Conservation (phyloP, 139 green algal species). For the Chlorella ohadii region DNA sequence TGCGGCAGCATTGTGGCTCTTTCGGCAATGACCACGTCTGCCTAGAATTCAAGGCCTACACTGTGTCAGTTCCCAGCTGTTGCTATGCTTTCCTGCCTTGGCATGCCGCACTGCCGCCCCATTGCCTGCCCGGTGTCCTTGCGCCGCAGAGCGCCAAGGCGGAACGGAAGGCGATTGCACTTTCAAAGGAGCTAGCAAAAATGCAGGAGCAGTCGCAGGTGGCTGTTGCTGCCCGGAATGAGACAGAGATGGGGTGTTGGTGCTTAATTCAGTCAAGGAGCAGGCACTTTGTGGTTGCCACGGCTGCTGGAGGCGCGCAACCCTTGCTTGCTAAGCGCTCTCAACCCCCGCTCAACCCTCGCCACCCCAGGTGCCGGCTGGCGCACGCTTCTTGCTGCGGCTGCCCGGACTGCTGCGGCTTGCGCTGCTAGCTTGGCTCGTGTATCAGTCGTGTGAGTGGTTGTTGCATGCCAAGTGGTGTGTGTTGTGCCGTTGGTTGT, state of each 20-base stretch:
- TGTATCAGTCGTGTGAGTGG: neutral
- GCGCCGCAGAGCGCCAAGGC: slow-evolving; percentile 29
- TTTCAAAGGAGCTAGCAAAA: slow-evolving; percentile 22
- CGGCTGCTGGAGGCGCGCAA: too few species aligned
- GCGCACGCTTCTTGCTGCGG: neutral
- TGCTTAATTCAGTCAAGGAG: too few species aligned
- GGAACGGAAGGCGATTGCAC: slow-evolving; percentile 36
- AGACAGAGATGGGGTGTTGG: too few species aligned
- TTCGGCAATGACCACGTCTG: too few species aligned
- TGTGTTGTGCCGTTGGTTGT: neutral
- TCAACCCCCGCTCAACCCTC: neutral
- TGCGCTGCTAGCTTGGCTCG: slow-evolving; percentile 7
- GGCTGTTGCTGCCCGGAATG: neutral
- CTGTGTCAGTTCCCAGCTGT: neutral
- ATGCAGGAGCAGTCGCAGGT: slow-evolving; percentile 1
- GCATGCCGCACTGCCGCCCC: neutral
- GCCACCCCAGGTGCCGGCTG: slow-evolving; percentile 6
- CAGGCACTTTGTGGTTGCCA: too few species aligned
- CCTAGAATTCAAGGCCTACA: neutral
- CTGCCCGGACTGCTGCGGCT: slow-evolving; percentile 19
- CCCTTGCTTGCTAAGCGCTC: too few species aligned
- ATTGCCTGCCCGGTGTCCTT: neutral
- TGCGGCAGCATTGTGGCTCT: neutral
- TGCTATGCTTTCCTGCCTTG: neutral
- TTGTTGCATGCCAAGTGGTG: neutral